A percentile compares a stretch with the other conserved stretches of the same genome.
Evolutionary conservation across 2,329 filamentous ascomycete genomes (phyloP).

Genomic region (Xenoacremonium recifei): DNA sequence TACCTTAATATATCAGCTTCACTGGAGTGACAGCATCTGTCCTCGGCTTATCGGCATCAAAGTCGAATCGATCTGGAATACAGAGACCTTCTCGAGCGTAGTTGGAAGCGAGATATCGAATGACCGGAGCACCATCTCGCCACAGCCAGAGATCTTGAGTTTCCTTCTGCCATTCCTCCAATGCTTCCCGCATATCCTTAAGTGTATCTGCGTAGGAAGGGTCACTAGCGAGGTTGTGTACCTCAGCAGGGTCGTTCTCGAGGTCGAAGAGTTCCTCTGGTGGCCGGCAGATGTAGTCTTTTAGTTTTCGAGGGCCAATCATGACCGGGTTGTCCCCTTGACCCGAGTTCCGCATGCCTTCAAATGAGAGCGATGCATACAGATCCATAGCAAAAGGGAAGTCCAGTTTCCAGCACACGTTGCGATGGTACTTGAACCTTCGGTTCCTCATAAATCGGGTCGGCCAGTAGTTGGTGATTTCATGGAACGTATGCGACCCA

Average conservation of each 20-base stretch:
- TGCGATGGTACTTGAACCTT: neutral
- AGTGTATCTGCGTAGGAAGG: neutral
- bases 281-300: neutral
- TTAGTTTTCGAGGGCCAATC: neutral
- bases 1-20: no score
- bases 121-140: no score
- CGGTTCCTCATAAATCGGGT: neutral
- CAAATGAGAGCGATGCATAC: neutral
- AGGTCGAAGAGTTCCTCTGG: neutral
- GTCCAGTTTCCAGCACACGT: neutral
- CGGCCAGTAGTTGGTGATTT: neutral
- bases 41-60: no score
- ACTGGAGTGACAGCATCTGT: no score
- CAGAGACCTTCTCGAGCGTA: no score
- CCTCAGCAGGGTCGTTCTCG: neutral
- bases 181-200: neutral
- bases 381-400: neutral
- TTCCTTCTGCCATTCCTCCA: neutral
- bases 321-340: neutral
- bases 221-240: neutral
- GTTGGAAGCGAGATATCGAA: no score
- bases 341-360: neutral
- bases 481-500: neutral
- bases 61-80: no score
- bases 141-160: neutral